Evolutionary conservation across 2,329 filamentous ascomycete genomes (phyloP), one percentile per base, ranked within the genome.

Genomic region (Metarhizium brunneum): DNA sequence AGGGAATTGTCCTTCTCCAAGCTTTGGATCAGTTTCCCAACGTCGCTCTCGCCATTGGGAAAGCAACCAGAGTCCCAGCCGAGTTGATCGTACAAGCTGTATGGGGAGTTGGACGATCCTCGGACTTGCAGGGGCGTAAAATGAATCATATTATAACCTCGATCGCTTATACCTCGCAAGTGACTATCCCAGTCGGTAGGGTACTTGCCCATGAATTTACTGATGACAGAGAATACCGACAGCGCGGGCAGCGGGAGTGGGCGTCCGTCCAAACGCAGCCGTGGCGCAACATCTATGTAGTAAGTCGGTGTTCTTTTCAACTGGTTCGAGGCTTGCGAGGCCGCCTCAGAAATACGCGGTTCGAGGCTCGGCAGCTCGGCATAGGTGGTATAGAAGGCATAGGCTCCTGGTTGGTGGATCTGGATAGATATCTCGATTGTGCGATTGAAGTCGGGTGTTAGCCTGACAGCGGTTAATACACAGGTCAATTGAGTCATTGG

Each of bases 101-200:
- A 99, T 0, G 94, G 94, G 1, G 94, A 99, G 68, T 99, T 96
- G 53, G 94, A 99, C 48, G 78, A 80, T 56, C 94, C 94, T 57
- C 94, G 85, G 57, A 87, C 80, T 78, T 95, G 94, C 61, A 99
- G 77, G 10, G 94, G 94, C 2, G 94, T 96, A 70, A 99, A 99
- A 71, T 99, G 94, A 58, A 99, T 85, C 91, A 97, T 96, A 74
- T 99, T 99, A 79, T 99, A 99, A 49, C 92, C 92, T 58, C 94
- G 82, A 65, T 88, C 84, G 68, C 89, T 88, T 68, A 99, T 96
- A 32, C 94, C 92, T 56, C 82, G 80, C 56, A 99, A 75, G 69
- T 97, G 92, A 53, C 84, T 87, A 68, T 96, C 84, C 92, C 92
- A 99, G 65, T 96, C 89, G 16, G 78, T 78, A 0, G 92, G 90